A percentile compares a stretch with the other conserved stretches of the same genome.
Conservation (phyloP, 176 grass and related monocot species). For the Musa itinerans region DNA sequence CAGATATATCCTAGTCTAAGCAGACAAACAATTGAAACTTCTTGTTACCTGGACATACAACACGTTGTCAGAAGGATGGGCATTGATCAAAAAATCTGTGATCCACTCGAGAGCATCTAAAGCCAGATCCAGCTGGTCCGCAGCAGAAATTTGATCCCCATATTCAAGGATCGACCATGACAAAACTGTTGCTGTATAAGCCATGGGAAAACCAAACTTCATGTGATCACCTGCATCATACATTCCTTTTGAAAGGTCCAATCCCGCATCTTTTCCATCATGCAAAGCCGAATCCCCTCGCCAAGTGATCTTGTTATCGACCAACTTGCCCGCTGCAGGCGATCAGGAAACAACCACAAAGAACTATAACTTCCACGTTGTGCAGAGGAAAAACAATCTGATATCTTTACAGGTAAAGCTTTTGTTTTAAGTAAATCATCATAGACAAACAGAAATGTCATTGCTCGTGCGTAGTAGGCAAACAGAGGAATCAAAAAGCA, state of each 20-base stretch:
- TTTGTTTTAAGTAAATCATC: not conserved
- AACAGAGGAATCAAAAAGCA: not conserved
- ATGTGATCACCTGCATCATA: constrained; percentile 89
- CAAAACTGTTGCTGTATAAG: constrained; percentile 70
- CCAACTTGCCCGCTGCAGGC: constrained; percentile 66
- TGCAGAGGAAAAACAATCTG: not conserved
- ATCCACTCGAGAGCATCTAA: constrained; percentile 73
- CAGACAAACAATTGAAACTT: constrained; percentile 1
- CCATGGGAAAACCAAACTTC: constrained; percentile 92
- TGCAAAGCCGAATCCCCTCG: constrained; percentile 63
- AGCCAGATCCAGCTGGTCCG: constrained; percentile 60
- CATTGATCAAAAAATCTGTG: constrained; percentile 68
- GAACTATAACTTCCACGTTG: too few relatives aligned
- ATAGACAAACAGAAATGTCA: not conserved
- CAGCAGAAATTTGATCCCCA: constrained; percentile 76
- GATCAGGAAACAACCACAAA: not conserved
- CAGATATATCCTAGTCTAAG: not conserved
- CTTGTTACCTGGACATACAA: constrained; percentile 72
- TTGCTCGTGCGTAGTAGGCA: not conserved
- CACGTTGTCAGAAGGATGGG: constrained; percentile 83
- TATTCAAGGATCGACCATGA: constrained; percentile 84
- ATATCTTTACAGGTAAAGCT: not conserved
- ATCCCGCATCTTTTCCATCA: constrained; percentile 56
- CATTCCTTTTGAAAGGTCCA: constrained; percentile 94
- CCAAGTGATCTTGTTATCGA: constrained; percentile 78